Evolutionary conservation across 257 asterid genomes (phyloP).

Genomic region (Solanum chiquidenum): DNA sequence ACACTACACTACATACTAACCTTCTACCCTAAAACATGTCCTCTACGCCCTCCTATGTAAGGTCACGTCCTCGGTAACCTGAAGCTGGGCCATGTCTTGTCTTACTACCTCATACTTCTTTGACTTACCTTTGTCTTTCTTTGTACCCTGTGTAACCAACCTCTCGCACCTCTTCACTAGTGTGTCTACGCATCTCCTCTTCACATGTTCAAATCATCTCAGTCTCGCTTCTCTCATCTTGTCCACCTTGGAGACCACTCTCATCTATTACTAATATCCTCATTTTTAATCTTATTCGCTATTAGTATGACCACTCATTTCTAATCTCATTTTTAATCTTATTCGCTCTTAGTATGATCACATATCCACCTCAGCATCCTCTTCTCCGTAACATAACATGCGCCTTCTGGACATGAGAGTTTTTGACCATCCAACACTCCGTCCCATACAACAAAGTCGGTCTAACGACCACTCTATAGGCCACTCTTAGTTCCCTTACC

Average conservation of each 20-base stretch:
- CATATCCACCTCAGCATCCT: not conserved
- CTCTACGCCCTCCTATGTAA: not conserved
- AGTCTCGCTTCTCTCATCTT: not conserved
- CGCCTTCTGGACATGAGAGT: not conserved
- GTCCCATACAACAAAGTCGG: not conserved
- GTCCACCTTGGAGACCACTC: not conserved
- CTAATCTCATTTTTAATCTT: no score
- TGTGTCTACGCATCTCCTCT: not conserved
- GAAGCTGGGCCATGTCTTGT: not conserved
- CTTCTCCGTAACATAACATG: not conserved
- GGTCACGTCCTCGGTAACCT: not conserved
- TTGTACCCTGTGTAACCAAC: not conserved
- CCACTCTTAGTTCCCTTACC: not conserved
- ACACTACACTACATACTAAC: not conserved
- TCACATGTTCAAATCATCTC: not conserved
- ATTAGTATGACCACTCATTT: not conserved
- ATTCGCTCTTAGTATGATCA: not conserved
- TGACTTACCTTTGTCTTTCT: not conserved
- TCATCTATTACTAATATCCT: not conserved
- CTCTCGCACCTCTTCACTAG: not conserved
- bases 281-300: not conserved
- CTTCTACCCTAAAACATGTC: not conserved
- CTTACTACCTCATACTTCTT: not conserved
- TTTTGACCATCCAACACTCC: not conserved
- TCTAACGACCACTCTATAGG: not conserved